These are phyloP conservation scores for Diddensiella santjacobensis DNA, from an alignment of 805 yeast genomes.

Conservation along the genomic window DNA sequence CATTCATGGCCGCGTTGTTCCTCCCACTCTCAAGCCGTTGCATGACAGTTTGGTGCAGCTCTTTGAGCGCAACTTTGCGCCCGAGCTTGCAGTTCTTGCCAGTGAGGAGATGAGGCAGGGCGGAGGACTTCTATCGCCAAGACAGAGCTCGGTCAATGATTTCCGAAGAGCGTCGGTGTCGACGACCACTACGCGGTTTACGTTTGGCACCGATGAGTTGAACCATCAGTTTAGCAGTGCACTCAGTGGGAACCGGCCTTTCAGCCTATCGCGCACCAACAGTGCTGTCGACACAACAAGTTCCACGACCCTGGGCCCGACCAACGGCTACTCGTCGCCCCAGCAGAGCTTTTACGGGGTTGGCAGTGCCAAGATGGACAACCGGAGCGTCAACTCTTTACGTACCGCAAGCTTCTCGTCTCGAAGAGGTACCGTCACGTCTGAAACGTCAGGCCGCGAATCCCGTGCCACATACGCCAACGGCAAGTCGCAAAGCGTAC, in stretches of 20 bases:
- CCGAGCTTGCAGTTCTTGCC: conserved; percentile 46
- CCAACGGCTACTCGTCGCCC: neutral
- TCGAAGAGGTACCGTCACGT: neutral
- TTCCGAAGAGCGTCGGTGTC: neutral
- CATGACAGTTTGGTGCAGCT: conserved; percentile 65
- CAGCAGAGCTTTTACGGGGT: neutral
- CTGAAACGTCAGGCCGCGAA: neutral
- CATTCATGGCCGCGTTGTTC: conserved; percentile 64
- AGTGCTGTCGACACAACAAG: neutral
- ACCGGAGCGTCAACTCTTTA: neutral
- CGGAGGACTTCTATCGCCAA: neutral
- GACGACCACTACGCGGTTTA: neutral
- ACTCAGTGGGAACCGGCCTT: neutral
- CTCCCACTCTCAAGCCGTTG: conserved; percentile 51
- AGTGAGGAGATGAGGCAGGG: conserved; percentile 1
- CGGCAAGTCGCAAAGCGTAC: neutral
- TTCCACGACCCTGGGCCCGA: neutral
- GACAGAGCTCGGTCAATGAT: neutral
- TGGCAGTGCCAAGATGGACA: neutral
- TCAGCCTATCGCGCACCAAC: neutral
- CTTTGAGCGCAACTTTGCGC: conserved; percentile 61
- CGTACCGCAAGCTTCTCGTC: conserved; percentile 3
- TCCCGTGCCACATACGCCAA: neutral
- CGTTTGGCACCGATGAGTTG: neutral
- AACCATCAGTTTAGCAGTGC: neutral